Base-by-base conservation (phyloP, 1,284 basidiomycete species). In the Cutaneotrichosporon sp. region DNA sequence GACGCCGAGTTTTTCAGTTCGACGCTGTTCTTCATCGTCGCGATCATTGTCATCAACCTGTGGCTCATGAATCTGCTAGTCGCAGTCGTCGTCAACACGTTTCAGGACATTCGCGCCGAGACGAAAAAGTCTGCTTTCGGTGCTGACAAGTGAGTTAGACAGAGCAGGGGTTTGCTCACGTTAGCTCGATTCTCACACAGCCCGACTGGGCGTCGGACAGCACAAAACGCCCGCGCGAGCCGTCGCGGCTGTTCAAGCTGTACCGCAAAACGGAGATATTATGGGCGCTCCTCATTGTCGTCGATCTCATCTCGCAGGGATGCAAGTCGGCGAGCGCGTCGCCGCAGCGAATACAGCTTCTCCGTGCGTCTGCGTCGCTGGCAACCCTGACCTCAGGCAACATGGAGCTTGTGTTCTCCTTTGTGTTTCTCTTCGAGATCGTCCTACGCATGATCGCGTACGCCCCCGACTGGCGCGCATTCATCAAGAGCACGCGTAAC, bases 51-150 rank as follows among this genome's bases (percentile, higher is more conserved):
- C 10, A 80, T 94, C 61, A 93, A 94, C 72, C 89, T 93, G 68
- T 94, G 90, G 90, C 78, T 97, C 52, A 87, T 94, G 78, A 94
- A 96, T 70, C 76, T 96, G 55, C 89, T 97, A 70, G 90, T 97
- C 55, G 94, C 93, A 26, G 93, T 97, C 40, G 96, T 97, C 63
- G 92, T 92, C 40, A 90, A 92, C 71, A 91, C 90, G 0, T 98
- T 98, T 72, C 85, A 85, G 21, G 88, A 87, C 14, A 94, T 97
- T 58, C 81, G 90, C 18, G 82, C 85, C 7, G 85, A 90, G 63
- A 97, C 93, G 2, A 84, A 88, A 70, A 87, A 86, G 71, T 93
- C 90, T 71, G 94, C 94, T 0, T 98, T 97, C 69, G 90, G 89
- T 51, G 90, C 90, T 37, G 82, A 82, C 18, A 77, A 80, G 86